These are phyloP conservation scores for Crepidotus variabilis DNA, from an alignment of 768 basidiomycete species.

Conservation along the genomic window DNA sequence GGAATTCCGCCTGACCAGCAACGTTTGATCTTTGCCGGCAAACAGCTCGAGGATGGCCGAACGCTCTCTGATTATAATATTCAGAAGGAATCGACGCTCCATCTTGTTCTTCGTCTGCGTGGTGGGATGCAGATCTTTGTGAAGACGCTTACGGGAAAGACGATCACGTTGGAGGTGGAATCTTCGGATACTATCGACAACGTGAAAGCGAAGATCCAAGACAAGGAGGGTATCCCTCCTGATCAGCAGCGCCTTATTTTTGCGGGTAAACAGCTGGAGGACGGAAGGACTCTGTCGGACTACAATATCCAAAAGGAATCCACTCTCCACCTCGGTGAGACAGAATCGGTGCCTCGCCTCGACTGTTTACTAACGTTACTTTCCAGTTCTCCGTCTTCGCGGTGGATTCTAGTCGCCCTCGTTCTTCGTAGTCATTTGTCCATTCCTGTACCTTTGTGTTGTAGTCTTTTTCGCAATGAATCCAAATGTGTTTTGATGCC, in stretches of 20 bases:
- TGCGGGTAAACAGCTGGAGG: slow-evolving; percentile 86
- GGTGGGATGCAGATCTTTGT: slow-evolving; percentile 39
- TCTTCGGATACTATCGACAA: slow-evolving; percentile 74
- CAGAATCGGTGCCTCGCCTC: slow-evolving; percentile 8
- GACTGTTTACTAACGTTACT: too few relatives aligned
- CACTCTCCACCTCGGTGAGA: slow-evolving; percentile 49
- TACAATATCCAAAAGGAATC: slow-evolving; percentile 70
- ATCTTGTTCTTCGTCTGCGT: slow-evolving; percentile 30
- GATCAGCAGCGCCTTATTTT: slow-evolving; percentile 64
- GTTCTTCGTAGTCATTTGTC: slow-evolving; percentile 14
- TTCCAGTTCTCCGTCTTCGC: slow-evolving; percentile 37
- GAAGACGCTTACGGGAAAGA: slow-evolving; percentile 50
- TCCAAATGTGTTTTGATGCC: too few relatives aligned
- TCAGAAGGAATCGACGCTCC: slow-evolving; percentile 34
- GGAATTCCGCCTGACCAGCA: slow-evolving; percentile 29
- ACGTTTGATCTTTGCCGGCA: slow-evolving; percentile 28
- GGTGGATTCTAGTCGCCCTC: slow-evolving; percentile 23
- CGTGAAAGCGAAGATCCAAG: slow-evolving; percentile 72
- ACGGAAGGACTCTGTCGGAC: slow-evolving; percentile 75
- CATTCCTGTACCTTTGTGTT: slow-evolving; percentile 14
- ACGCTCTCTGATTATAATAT: slow-evolving; percentile 48
- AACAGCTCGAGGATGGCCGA: slow-evolving; percentile 32
- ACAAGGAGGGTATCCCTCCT: slow-evolving; percentile 58
- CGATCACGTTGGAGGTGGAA: slow-evolving; percentile 72
- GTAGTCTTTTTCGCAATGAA: too few relatives aligned